phyloP scores from a whole-genome alignment of 495 filamentous ascomycete species.

The Talaromyces adpressus region DNA sequence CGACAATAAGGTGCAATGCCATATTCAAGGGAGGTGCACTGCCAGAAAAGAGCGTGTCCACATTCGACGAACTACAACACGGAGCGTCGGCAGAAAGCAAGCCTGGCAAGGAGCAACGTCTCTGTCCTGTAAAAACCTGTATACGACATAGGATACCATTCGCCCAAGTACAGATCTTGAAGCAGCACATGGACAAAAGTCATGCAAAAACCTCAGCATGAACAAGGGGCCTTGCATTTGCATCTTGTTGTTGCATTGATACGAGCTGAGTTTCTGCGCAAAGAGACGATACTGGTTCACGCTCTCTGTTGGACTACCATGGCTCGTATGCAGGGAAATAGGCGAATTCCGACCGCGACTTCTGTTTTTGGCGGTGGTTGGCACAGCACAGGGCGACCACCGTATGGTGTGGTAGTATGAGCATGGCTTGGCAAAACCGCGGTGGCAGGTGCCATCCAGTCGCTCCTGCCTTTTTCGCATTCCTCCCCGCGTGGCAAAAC shows the following conservation, averaged over 20 bases:
- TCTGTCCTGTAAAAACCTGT: background rate
- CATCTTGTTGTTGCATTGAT: no score
- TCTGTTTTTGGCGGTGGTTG: background rate
- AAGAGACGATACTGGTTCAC: no score
- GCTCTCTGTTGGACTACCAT: no score
- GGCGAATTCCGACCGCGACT: background rate
- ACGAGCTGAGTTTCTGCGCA: no score
- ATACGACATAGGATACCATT: background rate
- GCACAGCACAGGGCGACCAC: background rate
- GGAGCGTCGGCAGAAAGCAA: background rate
- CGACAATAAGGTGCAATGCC: background rate
- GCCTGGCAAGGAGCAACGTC: background rate
- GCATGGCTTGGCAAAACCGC: background rate
- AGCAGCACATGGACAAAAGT: background rate
- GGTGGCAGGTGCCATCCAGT: background rate
- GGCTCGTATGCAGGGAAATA: background rate
- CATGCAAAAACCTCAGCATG: background rate
- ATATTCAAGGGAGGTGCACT: background rate
- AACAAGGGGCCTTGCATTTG: no score
- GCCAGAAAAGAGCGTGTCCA: background rate
- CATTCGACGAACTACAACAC: background rate
- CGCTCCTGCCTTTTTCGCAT: background rate
- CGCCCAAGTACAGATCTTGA: background rate
- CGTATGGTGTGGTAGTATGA: no score
- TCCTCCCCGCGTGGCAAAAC: background rate